Percentiles rank a stretch among this genome's conserved stretches.
Evolutionary conservation across 1,139 yeast genomes (phyloP).

Genomic region (Entelexis paramagnoliae): DNA sequence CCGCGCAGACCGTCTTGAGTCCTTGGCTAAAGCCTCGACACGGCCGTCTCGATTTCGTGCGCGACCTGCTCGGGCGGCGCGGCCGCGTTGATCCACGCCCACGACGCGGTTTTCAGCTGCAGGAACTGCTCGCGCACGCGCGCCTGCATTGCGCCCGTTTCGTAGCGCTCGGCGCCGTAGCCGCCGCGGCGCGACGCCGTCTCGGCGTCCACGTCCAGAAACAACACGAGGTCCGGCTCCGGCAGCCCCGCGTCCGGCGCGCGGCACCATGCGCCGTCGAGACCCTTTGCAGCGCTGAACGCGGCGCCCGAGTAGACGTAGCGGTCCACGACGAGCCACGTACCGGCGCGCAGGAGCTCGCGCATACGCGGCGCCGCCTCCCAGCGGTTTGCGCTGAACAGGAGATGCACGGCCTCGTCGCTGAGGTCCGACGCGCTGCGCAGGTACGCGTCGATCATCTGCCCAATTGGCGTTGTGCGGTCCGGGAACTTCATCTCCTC

Average conservation of each 20-base stretch:
- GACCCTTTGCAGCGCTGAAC: slow-evolving; percentile 78
- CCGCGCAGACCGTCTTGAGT: too few species aligned
- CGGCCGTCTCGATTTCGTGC: neutral
- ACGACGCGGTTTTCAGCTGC: slow-evolving; percentile 34
- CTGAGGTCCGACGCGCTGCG: slow-evolving; percentile 33
- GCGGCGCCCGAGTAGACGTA: slow-evolving; percentile 91
- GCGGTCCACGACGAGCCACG: slow-evolving; percentile 62
- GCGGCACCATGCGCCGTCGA: slow-evolving; percentile 63
- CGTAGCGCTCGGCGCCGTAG: slow-evolving; percentile 90
- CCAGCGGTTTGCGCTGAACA: slow-evolving; percentile 95
- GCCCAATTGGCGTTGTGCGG: slow-evolving; percentile 70
- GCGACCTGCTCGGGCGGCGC: slow-evolving; percentile 48
- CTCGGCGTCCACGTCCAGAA: slow-evolving; percentile 50
- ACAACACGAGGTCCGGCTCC: slow-evolving; percentile 72
- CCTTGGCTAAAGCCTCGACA: neutral
- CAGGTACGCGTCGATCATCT: slow-evolving; percentile 63
- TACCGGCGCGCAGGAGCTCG: slow-evolving; percentile 42
- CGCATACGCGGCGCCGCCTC: slow-evolving; percentile 51
- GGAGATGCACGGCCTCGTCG: slow-evolving; percentile 66
- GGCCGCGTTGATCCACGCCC: slow-evolving; percentile 51
- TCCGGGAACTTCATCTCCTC: slow-evolving; percentile 72
- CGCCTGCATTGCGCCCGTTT: slow-evolving; percentile 57
- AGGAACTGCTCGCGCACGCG: slow-evolving; percentile 55
- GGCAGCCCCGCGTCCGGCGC: slow-evolving; percentile 79
- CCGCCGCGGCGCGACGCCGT: slow-evolving; percentile 55